A percentile compares a stretch with the other conserved stretches of the same genome.
Conservation (phyloP, 2,329 filamentous ascomycete species). For the Botryotinia narcissicola region DNA sequence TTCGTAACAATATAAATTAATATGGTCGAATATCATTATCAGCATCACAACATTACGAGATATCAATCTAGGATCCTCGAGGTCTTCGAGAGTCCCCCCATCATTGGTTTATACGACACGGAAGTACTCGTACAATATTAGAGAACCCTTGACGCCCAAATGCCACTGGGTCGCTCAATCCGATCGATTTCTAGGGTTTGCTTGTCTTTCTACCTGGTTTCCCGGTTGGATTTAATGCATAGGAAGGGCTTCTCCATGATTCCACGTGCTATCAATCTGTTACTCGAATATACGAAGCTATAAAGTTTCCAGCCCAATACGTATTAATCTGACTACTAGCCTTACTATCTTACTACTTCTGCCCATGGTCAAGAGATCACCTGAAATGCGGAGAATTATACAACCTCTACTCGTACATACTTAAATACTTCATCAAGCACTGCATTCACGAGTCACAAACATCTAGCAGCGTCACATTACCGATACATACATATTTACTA, state of each 20-base stretch:
- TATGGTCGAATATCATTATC: background rate
- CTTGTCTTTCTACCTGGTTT: background rate
- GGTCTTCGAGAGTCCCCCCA: background rate
- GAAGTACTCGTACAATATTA: background rate
- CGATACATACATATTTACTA: background rate
- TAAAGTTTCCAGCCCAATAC: background rate
- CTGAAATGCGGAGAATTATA: conserved; percentile 6
- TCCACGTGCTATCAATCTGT: background rate
- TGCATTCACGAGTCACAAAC: conserved; percentile 1
- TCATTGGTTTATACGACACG: background rate
- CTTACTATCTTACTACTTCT: background rate
- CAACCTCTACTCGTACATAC: background rate
- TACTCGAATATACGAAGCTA: background rate
- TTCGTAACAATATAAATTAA: background rate
- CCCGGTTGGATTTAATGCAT: background rate
- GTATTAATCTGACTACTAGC: background rate
- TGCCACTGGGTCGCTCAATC: conserved; percentile 2
- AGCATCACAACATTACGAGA: background rate
- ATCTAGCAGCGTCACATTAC: background rate
- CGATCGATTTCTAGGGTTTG: background rate
- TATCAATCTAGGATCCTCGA: background rate
- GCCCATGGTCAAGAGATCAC: background rate
- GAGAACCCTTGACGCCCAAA: conserved; percentile 8
- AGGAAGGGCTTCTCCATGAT: background rate
- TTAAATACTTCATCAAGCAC: conserved; percentile 2